Conservation (phyloP, 495 filamentous ascomycete species). For the Lasiosphaeriaceae sp. region DNA sequence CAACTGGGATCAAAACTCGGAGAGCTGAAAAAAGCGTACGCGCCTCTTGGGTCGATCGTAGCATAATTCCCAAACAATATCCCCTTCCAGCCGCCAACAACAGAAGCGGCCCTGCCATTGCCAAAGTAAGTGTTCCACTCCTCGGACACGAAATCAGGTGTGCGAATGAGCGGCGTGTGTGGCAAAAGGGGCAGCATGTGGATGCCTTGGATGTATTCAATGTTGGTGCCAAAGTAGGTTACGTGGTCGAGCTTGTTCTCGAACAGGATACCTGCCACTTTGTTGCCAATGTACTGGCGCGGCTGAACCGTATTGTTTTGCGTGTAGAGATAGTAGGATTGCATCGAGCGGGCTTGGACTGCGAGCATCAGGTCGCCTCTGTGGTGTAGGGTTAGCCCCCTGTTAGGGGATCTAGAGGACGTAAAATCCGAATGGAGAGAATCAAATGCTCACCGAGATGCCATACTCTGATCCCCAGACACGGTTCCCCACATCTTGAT, state of each 20-base stretch:
- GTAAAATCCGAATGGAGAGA: not conserved
- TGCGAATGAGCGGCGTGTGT: conserved; percentile 62
- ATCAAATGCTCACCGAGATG: conserved; percentile 53
- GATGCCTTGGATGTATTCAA: conserved; percentile 88
- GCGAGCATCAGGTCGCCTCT: conserved; percentile 78
- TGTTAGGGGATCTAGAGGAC: no score
- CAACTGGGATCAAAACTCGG: conserved; percentile 61
- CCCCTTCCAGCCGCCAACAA: conserved; percentile 77
- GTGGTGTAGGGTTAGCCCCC: not conserved
- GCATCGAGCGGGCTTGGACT: conserved; percentile 64
- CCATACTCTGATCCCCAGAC: conserved; percentile 71
- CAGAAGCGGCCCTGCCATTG: conserved; percentile 53
- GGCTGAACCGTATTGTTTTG: conserved; percentile 73
- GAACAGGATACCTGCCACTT: conserved; percentile 88
- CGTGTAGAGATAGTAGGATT: conserved; percentile 77
- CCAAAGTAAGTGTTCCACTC: conserved; percentile 83
- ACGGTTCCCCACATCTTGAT: conserved; percentile 91
- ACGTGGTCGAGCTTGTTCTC: conserved; percentile 96
- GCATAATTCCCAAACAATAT: conserved; percentile 81
- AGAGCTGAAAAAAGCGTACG: conserved; percentile 71
- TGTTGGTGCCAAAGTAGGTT: conserved; percentile 82
- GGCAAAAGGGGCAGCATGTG: conserved; percentile 93
- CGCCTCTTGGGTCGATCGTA: conserved; percentile 63
- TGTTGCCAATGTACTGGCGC: conserved; percentile 71
- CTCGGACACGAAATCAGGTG: conserved; percentile 65